These are phyloP conservation scores for Agastache rugosa DNA, from an alignment of 257 asterid genomes.

Conservation along the genomic window DNA sequence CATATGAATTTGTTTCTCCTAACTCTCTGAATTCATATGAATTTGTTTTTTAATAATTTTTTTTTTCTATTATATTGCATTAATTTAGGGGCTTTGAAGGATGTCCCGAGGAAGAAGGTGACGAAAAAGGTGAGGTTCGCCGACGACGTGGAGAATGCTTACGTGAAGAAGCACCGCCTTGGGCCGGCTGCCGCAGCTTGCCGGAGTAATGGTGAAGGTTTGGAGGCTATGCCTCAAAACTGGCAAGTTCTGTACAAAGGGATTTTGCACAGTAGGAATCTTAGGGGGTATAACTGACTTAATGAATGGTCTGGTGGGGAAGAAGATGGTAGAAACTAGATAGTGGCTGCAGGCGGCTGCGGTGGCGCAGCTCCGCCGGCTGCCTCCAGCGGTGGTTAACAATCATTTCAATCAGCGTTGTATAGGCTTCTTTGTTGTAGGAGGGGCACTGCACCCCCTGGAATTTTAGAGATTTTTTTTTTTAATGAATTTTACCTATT, in stretches of 20 bases:
- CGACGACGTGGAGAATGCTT: conserved; percentile 32
- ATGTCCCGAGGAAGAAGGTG: conserved; percentile 44
- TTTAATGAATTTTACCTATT: too few relatives aligned
- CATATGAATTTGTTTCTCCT: background rate
- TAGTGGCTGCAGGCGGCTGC: too few relatives aligned
- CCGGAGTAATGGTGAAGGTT: conserved; percentile 40
- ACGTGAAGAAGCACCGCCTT: conserved; percentile 4
- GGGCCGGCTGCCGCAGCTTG: background rate
- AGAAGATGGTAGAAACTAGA: too few relatives aligned
- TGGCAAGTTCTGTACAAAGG: conserved; percentile 83
- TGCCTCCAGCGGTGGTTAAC: background rate
- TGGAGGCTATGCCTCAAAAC: conserved; percentile 68
- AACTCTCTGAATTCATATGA: background rate
- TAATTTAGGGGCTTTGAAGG: conserved; percentile 41
- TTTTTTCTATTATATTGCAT: background rate
- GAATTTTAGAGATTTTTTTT: too few relatives aligned
- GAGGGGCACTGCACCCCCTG: too few relatives aligned
- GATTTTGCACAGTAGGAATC: conserved; percentile 54
- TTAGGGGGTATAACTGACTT: conserved; percentile 36
- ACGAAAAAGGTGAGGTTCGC: conserved; percentile 57
- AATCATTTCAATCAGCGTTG: too few relatives aligned
- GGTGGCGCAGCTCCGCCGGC: background rate
- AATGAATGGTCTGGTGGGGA: too few relatives aligned
- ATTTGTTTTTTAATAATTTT: background rate
- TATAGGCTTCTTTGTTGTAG: too few relatives aligned